Percentiles rank a stretch among this genome's conserved stretches.
phyloP scores from a whole-genome alignment of 2,329 filamentous ascomycete genomes.

The Exophiala dermatitidis region DNA sequence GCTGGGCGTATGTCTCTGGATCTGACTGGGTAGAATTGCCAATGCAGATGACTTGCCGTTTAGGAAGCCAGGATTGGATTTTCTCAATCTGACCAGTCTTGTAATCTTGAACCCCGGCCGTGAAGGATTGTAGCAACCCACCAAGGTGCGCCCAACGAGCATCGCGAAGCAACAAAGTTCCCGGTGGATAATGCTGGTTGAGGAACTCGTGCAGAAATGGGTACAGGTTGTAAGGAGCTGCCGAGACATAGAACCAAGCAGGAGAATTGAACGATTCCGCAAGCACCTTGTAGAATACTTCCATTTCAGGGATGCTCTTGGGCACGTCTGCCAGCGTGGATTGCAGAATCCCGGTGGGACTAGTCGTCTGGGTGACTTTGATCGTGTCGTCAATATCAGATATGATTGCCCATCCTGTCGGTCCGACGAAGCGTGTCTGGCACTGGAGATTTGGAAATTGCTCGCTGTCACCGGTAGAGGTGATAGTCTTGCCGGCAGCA shows the following conservation, averaged over 20 bases:
- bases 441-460: slow-evolving; percentile 49
- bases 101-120: slow-evolving; percentile 69
- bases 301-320: slow-evolving; percentile 69
- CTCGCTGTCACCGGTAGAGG: slow-evolving; percentile 37
- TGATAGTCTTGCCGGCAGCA: slow-evolving; percentile 45
- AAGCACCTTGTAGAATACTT: slow-evolving; percentile 68
- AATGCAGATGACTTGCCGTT: slow-evolving; percentile 70
- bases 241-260: slow-evolving; percentile 87
- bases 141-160: slow-evolving; percentile 77
- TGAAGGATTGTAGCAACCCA: slow-evolving; percentile 71
- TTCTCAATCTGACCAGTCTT: slow-evolving; percentile 74
- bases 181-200: slow-evolving; percentile 61
- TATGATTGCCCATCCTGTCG: slow-evolving; percentile 76
- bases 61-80: slow-evolving; percentile 71
- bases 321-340: slow-evolving; percentile 77
- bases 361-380: slow-evolving; percentile 77
- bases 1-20: slow-evolving; percentile 79
- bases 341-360: slow-evolving; percentile 70
- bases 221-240: slow-evolving; percentile 91
- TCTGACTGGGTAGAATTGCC: slow-evolving; percentile 90
- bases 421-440: slow-evolving; percentile 66
- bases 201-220: slow-evolving; percentile 75
- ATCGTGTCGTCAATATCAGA: slow-evolving; percentile 95
- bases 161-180: slow-evolving; percentile 77
- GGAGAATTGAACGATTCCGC: slow-evolving; percentile 51